Base-by-base conservation (phyloP, 2,329 filamentous ascomycete species). In the Calonectria pteridis region DNA sequence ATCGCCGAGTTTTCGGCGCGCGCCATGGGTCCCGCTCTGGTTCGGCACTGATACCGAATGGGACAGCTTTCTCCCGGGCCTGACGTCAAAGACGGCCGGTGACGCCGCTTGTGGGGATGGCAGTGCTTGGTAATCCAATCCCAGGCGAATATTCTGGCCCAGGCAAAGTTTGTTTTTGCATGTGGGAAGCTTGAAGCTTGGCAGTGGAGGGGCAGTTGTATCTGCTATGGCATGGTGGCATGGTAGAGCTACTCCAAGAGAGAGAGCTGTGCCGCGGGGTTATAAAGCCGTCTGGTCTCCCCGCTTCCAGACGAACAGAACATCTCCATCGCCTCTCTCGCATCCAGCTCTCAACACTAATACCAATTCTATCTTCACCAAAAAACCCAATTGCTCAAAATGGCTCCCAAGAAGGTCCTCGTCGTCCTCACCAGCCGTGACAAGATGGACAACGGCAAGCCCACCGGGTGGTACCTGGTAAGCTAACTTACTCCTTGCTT, bases 381-480 rank as follows among this genome's bases (percentile, higher is more conserved):
- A 51, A 43, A 23, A 23, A 28, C 49, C 28, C 35, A 43, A 33
- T 49, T 18, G 28, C 14, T 29, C 74, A 83, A 58, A 76, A 89
- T 90, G 88, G 85, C 87, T 43, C 87, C 86, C 78, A 93, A 93
- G 83, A 93, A 93, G 83, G 85, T 95, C 76, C 92, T 95, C 85
- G 85, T 94, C 83, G 91, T 95, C 72, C 90, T 95, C 75, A 94
- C 92, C 76, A 94, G 92, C 74, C 88, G 90, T 82, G 84, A 82
- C 81, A 84, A 86, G 82, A 87, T 91, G 78, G 75, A 85, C 77
- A 86, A 87, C 55, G 86, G 86, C 79, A 86, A 86, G 79, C 88
- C 89, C 13, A 94, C 93, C 0, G 93, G 93, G 76, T 95, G 93
- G 93, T 95, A 91, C 81, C 85, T 95, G 79, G 91, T 93, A 85